A percentile compares a stretch with the other conserved stretches of the same genome.
Conservation (phyloP, 352 stramenopile species). For the Phytophthora crassamura region DNA sequence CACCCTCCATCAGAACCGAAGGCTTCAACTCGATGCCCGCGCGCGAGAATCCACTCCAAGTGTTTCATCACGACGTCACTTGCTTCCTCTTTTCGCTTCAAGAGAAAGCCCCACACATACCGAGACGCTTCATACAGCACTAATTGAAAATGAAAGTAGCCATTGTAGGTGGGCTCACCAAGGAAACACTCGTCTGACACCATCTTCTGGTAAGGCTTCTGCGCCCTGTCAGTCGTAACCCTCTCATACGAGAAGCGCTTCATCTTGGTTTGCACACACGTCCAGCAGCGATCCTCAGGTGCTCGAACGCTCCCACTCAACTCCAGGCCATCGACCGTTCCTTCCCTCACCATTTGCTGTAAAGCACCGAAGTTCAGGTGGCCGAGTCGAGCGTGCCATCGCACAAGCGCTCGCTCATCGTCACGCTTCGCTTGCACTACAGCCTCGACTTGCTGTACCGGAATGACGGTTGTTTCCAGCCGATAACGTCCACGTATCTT, state of each 20-base stretch:
- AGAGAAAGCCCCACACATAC: slow-evolving; percentile 7
- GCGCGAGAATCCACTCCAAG: slow-evolving; percentile 8
- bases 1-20: slow-evolving; percentile 3
- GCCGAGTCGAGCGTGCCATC: not conserved
- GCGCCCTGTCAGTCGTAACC: not conserved
- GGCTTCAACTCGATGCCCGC: not conserved
- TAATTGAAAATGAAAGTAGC: slow-evolving; percentile 3
- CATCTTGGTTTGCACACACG: slow-evolving; percentile 10
- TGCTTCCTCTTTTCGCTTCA: slow-evolving; percentile 7
- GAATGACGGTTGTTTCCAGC: not conserved
- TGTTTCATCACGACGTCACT: slow-evolving; percentile 4
- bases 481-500: too few species aligned
- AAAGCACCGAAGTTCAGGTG: slow-evolving; percentile 1
- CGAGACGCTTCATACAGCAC: slow-evolving; percentile 4
- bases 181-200: slow-evolving; percentile 4
- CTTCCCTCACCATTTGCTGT: not conserved
- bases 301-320: not conserved
- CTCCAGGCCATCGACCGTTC: not conserved
- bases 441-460: not conserved
- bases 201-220: not conserved
- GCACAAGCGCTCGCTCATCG: not conserved
- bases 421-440: not conserved
- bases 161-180: slow-evolving; percentile 2
- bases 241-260: slow-evolving; percentile 2
- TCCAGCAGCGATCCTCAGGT: not conserved